Evolutionary conservation across 2,329 filamentous ascomycete species (phyloP).

Genomic region (Paecilomyces fulvus): DNA sequence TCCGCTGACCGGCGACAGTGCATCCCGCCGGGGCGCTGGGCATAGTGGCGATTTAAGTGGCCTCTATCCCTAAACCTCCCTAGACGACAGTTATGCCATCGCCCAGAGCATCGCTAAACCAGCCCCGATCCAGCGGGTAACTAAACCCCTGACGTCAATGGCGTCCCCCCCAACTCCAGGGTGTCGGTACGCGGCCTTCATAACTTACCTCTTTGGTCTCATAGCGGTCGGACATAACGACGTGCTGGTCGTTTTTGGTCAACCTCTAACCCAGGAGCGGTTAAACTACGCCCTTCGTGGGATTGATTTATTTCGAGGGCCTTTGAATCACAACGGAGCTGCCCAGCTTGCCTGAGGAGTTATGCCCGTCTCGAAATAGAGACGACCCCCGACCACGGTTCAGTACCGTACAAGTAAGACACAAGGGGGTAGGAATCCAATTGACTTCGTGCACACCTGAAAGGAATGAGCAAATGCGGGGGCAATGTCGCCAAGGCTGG

Average conservation of each 20-base stretch:
- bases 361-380: no score
- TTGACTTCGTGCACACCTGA: background rate
- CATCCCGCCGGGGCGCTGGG: background rate
- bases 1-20: background rate
- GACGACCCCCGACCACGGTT: no score
- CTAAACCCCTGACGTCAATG: background rate
- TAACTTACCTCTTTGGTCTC: background rate
- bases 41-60: background rate
- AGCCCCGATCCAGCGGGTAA: background rate
- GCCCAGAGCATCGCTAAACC: background rate
- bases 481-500: background rate
- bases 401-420: no score
- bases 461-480: background rate
- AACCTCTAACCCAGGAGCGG: background rate
- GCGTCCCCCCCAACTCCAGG: background rate
- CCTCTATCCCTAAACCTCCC: background rate
- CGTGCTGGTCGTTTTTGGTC: background rate
- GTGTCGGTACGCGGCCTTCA: background rate
- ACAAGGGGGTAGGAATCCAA: background rate
- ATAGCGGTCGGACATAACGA: background rate
- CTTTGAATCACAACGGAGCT: no score
- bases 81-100: background rate
- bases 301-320: background rate
- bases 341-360: no score
- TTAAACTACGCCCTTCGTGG: background rate